These are phyloP conservation scores for Casaregolazyma lundiana DNA, from an alignment of 1,139 yeast genomes.

Conservation along the genomic window DNA sequence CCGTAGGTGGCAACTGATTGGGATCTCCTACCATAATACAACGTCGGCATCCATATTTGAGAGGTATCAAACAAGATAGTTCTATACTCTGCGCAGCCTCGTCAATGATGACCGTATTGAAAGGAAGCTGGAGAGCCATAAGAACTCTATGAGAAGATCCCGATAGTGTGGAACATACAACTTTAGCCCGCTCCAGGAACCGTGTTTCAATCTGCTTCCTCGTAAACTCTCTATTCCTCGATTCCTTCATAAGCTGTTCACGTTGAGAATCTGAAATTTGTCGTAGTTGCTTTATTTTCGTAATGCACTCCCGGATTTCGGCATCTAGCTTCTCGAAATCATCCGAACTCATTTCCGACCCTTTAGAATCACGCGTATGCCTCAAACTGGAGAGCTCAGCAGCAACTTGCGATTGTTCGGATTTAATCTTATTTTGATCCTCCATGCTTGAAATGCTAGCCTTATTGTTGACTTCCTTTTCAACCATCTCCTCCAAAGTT, in stretches of 20 bases:
- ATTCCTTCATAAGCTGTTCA: slow-evolving; percentile 56
- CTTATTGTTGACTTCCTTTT: slow-evolving; percentile 46
- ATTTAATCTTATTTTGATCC: slow-evolving; percentile 39
- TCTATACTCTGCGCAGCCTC: slow-evolving; percentile 99
- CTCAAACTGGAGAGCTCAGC: slow-evolving; percentile 49
- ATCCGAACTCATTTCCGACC: slow-evolving; percentile 16
- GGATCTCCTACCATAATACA: slow-evolving; percentile 99
- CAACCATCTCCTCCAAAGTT: slow-evolving; percentile 85
- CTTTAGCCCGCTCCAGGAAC: slow-evolving; percentile 71
- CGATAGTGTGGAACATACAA: slow-evolving; percentile 87
- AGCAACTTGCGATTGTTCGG: slow-evolving; percentile 50
- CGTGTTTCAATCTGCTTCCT: slow-evolving; percentile 69
- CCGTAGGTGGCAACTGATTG: slow-evolving; percentile 97
- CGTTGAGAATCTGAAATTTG: slow-evolving; percentile 71
- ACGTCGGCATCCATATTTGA: slow-evolving; percentile 83
- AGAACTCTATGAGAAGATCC: slow-evolving; percentile 92
- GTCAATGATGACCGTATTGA: slow-evolving; percentile 93
- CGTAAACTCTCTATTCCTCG: slow-evolving; percentile 74
- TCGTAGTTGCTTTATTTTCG: slow-evolving; percentile 63
- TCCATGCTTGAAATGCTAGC: slow-evolving; percentile 30
- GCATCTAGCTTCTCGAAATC: slow-evolving; percentile 25
- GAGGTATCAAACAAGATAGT: slow-evolving; percentile 83
- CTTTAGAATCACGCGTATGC: slow-evolving; percentile 34
- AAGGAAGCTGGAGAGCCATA: slow-evolving; percentile 65
- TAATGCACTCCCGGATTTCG: slow-evolving; percentile 47